These are phyloP conservation scores for Cetraspora pellucida DNA, from an alignment of 192 early-diverging fungal genomes.

Conservation along the genomic window DNA sequence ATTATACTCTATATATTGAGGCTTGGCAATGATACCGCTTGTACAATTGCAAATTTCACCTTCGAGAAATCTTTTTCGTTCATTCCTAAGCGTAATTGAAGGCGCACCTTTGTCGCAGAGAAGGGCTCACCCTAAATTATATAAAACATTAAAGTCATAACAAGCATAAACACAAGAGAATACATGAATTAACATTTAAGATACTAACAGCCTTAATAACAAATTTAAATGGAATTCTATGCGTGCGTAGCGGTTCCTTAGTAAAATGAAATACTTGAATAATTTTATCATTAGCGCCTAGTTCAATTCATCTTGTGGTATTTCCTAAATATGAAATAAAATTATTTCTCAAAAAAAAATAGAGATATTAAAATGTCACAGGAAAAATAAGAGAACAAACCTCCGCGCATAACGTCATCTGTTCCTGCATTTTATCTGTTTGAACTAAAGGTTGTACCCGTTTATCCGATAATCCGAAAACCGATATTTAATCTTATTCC, in stretches of 20 bases:
- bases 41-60: conserved; percentile 58
- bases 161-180: not conserved
- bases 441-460: too few species aligned
- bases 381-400: too few species aligned
- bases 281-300: too few species aligned
- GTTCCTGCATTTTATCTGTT: too few species aligned
- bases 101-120: conserved; percentile 69
- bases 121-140: conserved; percentile 66
- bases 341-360: too few species aligned
- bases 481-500: too few species aligned
- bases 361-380: too few species aligned
- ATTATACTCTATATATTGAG: conserved; percentile 29
- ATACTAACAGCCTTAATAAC: conserved; percentile 51
- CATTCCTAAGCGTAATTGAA: conserved; percentile 72
- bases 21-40: conserved; percentile 4
- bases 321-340: too few species aligned
- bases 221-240: conserved; percentile 87
- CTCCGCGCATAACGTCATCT: too few species aligned
- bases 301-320: too few species aligned
- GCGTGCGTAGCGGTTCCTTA: conserved; percentile 64
- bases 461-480: too few species aligned
- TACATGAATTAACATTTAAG: not conserved
- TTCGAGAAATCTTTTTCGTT: conserved; percentile 82
- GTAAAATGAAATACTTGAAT: conserved; percentile 80
- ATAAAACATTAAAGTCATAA: not conserved